These are phyloP conservation scores for Starmerella stellata DNA, from an alignment of 805 yeast genomes.

Conservation along the genomic window DNA sequence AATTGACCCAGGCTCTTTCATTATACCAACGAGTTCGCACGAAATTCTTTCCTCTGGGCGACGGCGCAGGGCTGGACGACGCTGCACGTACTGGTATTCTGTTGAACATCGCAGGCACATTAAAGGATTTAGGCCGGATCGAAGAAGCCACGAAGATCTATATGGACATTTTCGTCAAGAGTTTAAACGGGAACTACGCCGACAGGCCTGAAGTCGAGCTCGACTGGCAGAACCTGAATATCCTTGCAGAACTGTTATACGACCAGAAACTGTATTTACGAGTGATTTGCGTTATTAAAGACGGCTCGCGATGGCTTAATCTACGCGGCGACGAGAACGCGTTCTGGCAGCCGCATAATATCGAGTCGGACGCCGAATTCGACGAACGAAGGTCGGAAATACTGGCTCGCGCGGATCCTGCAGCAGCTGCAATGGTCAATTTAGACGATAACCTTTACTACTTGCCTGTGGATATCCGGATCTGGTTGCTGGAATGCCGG, in stretches of 20 bases:
- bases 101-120: slow-evolving; percentile 15
- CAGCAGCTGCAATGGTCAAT: neutral
- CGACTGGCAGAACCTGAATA: slow-evolving; percentile 79
- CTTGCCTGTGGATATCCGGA: slow-evolving; percentile 75
- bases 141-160: slow-evolving; percentile 13
- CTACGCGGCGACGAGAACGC: slow-evolving; percentile 38
- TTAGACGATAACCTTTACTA: slow-evolving; percentile 20
- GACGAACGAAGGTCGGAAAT: slow-evolving; percentile 41
- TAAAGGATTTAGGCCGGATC: slow-evolving; percentile 13
- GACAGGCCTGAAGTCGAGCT: slow-evolving; percentile 28
- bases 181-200: slow-evolving; percentile 4
- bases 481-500: slow-evolving; percentile 59
- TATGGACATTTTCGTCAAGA: slow-evolving; percentile 13
- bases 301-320: slow-evolving; percentile 70
- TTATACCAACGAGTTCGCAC: slow-evolving; percentile 16
- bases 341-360: slow-evolving; percentile 41
- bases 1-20: slow-evolving; percentile 17
- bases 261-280: slow-evolving; percentile 18
- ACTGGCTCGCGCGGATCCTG: neutral
- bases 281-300: slow-evolving; percentile 40
- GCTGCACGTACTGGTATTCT: slow-evolving; percentile 24
- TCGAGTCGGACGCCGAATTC: slow-evolving; percentile 56
- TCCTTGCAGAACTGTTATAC: slow-evolving; percentile 63
- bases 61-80: slow-evolving; percentile 27
- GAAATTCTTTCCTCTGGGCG: slow-evolving; percentile 10